Evolutionary conservation across 805 yeast genomes (phyloP), one percentile per base, ranked within the genome.

Genomic region (Candida parachauliodes): DNA sequence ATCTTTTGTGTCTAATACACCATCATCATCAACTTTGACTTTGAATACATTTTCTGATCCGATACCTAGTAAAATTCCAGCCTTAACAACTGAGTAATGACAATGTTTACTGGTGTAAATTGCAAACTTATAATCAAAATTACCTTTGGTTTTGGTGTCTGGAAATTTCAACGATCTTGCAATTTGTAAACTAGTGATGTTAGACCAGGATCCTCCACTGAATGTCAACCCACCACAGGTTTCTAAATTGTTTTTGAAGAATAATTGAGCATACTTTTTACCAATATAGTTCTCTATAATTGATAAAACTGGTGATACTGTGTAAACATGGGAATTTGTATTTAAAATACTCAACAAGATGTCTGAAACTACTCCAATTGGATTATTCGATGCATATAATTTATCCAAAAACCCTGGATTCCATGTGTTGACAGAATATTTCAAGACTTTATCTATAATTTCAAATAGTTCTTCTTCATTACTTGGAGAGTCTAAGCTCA

Each of bases 191-290:
- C 86, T 76, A 2, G 93, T 86, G 37, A 83, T 74, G 57, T 86
- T 86, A 6, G 94, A 83, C 81, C 88, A 86, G 4, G 91, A 81
- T 0, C 95, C 95, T 14, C 95, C 95, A 15, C 88, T 74, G 54
- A 86, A 83, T 0, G 95, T 87, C 47, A 87, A 62, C 0, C 95
- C 95, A 18, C 95, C 95, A 31, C 89, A 76, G 22, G 66, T 62
- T 17, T 47, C 46, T 25, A 53, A 38, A 12, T 42, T 49, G n/a
- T n/a, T n/a, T n/a, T n/a, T n/a, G 49, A 72, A 83, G 59, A 83
- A 85, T 50, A 81, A 44, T 30, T 59, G 53, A 4, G 95, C 95
- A 52, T 87, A 87, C 38, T 78, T 74, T 31, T 68, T 72, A 10
- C 81, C 78, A 22, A 83, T 79, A 41, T 68, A 70, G 58, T 81